Conservation (phyloP, 495 filamentous ascomycete species). For the Aspergillus bridgeri region DNA sequence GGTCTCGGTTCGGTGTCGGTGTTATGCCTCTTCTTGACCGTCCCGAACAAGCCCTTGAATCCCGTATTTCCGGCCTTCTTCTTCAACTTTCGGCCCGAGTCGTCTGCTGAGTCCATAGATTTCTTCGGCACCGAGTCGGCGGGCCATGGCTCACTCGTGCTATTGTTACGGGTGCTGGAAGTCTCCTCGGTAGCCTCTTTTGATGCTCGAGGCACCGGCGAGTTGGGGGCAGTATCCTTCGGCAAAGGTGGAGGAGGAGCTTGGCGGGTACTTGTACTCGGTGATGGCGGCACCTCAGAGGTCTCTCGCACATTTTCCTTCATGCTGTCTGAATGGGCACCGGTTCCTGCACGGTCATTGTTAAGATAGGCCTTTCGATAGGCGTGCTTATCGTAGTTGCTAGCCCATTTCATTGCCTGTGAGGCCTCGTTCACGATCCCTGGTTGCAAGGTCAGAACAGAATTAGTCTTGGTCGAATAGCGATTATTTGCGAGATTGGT, state of each 20-base stretch:
- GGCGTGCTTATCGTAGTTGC: slow-evolving; percentile 68
- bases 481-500: slow-evolving; percentile 38
- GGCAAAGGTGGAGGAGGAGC: slow-evolving; percentile 29
- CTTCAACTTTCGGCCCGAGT: slow-evolving; percentile 39
- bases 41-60: slow-evolving; percentile 49
- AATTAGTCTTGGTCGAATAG: slow-evolving; percentile 72
- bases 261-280: slow-evolving; percentile 25
- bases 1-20: slow-evolving; percentile 20
- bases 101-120: slow-evolving; percentile 26
- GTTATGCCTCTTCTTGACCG: slow-evolving; percentile 37
- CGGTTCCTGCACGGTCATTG: slow-evolving; percentile 65
- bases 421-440: slow-evolving; percentile 82
- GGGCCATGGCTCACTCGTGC: slow-evolving; percentile 20
- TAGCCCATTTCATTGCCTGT: slow-evolving; percentile 92
- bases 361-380: slow-evolving; percentile 78
- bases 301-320: slow-evolving; percentile 11
- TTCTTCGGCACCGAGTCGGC: slow-evolving; percentile 27
- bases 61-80: slow-evolving; percentile 46
- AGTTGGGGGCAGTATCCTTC: slow-evolving; percentile 21
- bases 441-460: slow-evolving; percentile 85
- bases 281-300: slow-evolving; percentile 8
- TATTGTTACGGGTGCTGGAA: slow-evolving; percentile 10
- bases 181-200: slow-evolving; percentile 5
- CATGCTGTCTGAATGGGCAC: slow-evolving; percentile 31
- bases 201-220: slow-evolving; percentile 7